Evolutionary conservation across 2,329 filamentous ascomycete genomes (phyloP), one percentile per base, ranked within the genome.

Genomic region (Scedosporium aurantiacum): DNA sequence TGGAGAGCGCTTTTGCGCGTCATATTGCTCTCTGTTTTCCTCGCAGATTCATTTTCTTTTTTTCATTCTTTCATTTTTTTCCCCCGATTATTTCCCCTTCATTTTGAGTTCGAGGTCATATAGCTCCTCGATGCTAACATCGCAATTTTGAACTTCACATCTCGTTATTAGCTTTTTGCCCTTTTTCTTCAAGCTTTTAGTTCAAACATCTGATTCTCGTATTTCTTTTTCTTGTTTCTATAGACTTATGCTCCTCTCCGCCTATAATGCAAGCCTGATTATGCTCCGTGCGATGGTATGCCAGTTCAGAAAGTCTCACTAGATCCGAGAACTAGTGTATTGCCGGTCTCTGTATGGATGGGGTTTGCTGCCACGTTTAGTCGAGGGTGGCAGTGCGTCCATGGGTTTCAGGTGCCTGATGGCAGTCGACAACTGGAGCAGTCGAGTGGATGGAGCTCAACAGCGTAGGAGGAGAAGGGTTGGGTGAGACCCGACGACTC

Each of bases 181-280:
- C 27, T 45, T 50, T 62, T 56, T 41, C 60, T 61, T 43, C 27
- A 41, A 43, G 62, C 55, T 43, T 52, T 62, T 60, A 12, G 27
- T 25, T 25, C 32, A 8, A 23, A 23, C 10, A 40, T 56, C 55
- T 41, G n/a, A 27, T 23, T 25, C 12, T 60, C 32, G 23, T 18
- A 18, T 52, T 50, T 43, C 55, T n/a, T 59, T 61, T 32, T 59
- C 16, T 45, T 28, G 18, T 21, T 47, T 47, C n/a, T 47, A 47
- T 47, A 47, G 43, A 47, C 43, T 47, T 47, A n/a, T 47, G 43
- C 43, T 47, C 12, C 43, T 45, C 43, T 47, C n/a, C 18, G 43
- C 43, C 16, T 47, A 47, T 47, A 47, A 47, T 21, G 43, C n/a
- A 47, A 47, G 8, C 43, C 43, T 47, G 16, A 18, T 18, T 47